These are phyloP conservation scores for Paecilomyces sp. DNA, from an alignment of 2,329 filamentous ascomycete genomes.

Conservation along the genomic window DNA sequence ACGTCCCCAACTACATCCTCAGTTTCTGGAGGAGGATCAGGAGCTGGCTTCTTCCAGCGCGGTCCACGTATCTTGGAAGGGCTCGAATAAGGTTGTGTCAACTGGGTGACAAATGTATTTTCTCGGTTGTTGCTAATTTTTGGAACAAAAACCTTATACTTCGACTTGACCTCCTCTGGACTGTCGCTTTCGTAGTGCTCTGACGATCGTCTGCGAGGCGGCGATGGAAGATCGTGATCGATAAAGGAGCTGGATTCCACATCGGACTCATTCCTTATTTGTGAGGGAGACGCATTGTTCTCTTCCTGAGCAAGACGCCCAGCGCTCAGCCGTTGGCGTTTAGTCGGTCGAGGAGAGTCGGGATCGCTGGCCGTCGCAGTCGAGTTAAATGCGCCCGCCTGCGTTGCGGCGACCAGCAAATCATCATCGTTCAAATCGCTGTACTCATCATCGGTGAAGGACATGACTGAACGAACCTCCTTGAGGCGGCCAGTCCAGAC, in stretches of 20 bases:
- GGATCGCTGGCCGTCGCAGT: neutral
- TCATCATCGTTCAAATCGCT: conserved; percentile 19
- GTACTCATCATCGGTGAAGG: conserved; percentile 18
- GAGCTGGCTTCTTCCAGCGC: conserved; percentile 42
- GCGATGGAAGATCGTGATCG: conserved; percentile 12
- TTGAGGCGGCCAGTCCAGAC: neutral
- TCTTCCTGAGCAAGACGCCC: neutral
- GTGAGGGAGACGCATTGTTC: neutral
- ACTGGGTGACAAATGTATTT: conserved; percentile 42
- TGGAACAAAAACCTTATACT: conserved; percentile 34
- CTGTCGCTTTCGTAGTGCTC: conserved; percentile 11
- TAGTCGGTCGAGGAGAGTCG: conserved; percentile 20
- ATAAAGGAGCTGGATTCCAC: conserved; percentile 15
- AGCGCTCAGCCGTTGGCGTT: conserved; percentile 26
- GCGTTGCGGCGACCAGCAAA: conserved; percentile 18
- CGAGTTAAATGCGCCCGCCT: conserved; percentile 5
- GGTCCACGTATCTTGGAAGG: conserved; percentile 46
- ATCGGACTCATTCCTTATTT: conserved; percentile 2
- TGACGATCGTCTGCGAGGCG: conserved; percentile 8
- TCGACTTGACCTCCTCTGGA: conserved; percentile 17
- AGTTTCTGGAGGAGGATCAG: conserved; percentile 11
- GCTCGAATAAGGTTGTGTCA: conserved; percentile 42
- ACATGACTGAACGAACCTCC: conserved; percentile 14
- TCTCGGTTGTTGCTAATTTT: conserved; percentile 32
- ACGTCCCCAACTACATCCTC: neutral